phyloP scores from a whole-genome alignment of 2,329 filamentous ascomycete genomes.

The Coniochaeta sp. region DNA sequence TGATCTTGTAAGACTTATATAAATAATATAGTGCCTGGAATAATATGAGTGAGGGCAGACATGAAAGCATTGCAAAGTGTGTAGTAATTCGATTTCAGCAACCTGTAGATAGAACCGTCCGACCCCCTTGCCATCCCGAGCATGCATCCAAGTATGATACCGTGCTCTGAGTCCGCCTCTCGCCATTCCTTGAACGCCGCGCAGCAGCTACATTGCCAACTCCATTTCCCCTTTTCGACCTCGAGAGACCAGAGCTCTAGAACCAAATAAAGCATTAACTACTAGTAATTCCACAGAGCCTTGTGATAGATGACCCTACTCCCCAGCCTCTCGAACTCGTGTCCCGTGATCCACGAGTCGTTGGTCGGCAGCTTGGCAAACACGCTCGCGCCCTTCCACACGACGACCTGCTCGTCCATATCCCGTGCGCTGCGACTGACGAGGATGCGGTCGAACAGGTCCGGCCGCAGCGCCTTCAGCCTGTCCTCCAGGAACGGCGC shows the following conservation, averaged over 20 bases:
- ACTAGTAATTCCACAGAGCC: slow-evolving; percentile 51
- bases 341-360: slow-evolving; percentile 85
- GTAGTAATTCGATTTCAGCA: background rate
- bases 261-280: background rate
- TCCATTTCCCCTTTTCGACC: background rate
- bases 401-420: slow-evolving; percentile 93
- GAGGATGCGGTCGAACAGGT: slow-evolving; percentile 52
- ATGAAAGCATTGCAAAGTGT: background rate
- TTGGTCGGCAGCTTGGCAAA: slow-evolving; percentile 90
- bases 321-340: slow-evolving; percentile 84
- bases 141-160: background rate
- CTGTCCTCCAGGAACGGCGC: slow-evolving; percentile 77
- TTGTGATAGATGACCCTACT: slow-evolving; percentile 79
- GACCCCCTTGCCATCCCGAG: background rate
- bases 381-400: slow-evolving; percentile 96
- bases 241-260: background rate
- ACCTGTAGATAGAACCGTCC: background rate
- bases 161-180: background rate
- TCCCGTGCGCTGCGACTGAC: slow-evolving; percentile 73
- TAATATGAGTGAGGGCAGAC: background rate
- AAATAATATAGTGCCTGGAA: too few species aligned
- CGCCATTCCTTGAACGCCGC: background rate
- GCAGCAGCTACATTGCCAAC: background rate
- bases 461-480: slow-evolving; percentile 59
- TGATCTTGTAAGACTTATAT: background rate